These are phyloP conservation scores for Hypomyces rosellus DNA, from an alignment of 2,329 filamentous ascomycete species.

Conservation along the genomic window DNA sequence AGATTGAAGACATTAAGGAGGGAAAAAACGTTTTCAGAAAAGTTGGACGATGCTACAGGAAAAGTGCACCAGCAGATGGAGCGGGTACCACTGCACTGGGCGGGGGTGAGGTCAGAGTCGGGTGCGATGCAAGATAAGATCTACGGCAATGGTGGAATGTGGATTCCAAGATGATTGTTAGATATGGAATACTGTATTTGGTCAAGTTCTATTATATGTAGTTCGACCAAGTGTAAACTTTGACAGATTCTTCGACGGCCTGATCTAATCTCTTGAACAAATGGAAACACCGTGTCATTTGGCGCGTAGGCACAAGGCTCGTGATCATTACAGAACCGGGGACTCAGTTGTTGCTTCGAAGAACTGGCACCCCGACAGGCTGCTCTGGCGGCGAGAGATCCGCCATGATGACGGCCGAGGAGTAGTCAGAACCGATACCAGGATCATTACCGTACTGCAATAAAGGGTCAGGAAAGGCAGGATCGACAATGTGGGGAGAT, in stretches of 20 bases:
- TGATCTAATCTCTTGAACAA: no score
- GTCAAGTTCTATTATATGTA: background rate
- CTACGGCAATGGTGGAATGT: constrained; percentile 44
- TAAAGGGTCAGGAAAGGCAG: background rate
- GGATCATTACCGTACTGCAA: background rate
- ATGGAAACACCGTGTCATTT: background rate
- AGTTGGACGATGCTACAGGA: constrained; percentile 42
- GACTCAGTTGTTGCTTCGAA: no score
- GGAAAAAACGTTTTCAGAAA: constrained; percentile 37
- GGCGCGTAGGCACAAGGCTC: no score
- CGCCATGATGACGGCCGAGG: background rate
- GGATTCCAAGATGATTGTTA: constrained; percentile 28
- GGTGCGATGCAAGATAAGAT: constrained; percentile 42
- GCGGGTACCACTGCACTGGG: constrained; percentile 50
- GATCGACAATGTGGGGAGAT: background rate
- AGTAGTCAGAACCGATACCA: background rate
- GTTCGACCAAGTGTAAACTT: no score
- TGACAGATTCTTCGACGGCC: no score
- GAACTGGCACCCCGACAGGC: no score
- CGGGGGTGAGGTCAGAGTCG: constrained; percentile 49
- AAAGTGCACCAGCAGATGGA: constrained; percentile 50
- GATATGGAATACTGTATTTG: background rate
- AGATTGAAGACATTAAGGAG: constrained; percentile 34
- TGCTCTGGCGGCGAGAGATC: background rate
- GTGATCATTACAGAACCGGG: no score